Percentiles rank a stretch among this genome's conserved stretches.
Conservation (phyloP, 208 protist species). For the Wallacemonas rigidus region DNA sequence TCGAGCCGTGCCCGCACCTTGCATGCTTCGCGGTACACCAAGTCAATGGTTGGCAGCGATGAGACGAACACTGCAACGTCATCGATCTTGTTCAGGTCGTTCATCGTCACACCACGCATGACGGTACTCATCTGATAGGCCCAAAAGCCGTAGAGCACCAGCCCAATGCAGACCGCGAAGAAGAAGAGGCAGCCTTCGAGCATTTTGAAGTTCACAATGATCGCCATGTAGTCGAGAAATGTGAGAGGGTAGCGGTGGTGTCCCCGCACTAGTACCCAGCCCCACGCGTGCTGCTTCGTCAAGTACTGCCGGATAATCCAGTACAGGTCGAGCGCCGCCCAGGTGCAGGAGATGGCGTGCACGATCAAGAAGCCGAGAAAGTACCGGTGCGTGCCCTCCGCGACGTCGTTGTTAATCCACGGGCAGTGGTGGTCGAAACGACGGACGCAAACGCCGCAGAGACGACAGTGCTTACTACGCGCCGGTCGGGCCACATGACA, state of each 20-base stretch:
- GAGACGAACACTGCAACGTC: slow-evolving; percentile 64
- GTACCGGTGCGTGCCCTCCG: slow-evolving; percentile 92
- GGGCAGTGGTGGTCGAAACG: slow-evolving; percentile 97
- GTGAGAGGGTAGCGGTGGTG: slow-evolving; percentile 30
- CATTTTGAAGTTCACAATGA: slow-evolving; percentile 68
- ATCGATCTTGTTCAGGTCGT: slow-evolving; percentile 91
- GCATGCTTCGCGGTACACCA: slow-evolving; percentile 68
- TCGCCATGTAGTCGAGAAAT: slow-evolving; percentile 59
- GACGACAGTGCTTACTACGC: slow-evolving; percentile 94
- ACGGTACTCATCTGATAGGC: slow-evolving; percentile 83
- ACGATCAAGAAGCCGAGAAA: slow-evolving; percentile 89
- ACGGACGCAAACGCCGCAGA: slow-evolving; percentile 93
- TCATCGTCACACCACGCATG: slow-evolving; percentile 77
- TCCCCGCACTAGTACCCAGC: slow-evolving; percentile 48
- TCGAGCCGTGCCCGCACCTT: slow-evolving; percentile 54
- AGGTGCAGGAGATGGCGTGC: slow-evolving; percentile 86
- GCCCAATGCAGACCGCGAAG: slow-evolving; percentile 68
- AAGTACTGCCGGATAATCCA: slow-evolving; percentile 61
- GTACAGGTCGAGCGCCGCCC: slow-evolving; percentile 72
- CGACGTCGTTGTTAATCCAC: slow-evolving; percentile 98
- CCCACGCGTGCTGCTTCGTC: slow-evolving; percentile 49
- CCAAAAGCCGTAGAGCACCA: slow-evolving; percentile 84
- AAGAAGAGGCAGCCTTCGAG: slow-evolving; percentile 64
- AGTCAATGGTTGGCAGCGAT: slow-evolving; percentile 44
- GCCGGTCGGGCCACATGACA: slow-evolving; percentile 82